Base-by-base conservation (phyloP, 495 filamentous ascomycete genomes). In the Lasiosphaeria ovina region DNA sequence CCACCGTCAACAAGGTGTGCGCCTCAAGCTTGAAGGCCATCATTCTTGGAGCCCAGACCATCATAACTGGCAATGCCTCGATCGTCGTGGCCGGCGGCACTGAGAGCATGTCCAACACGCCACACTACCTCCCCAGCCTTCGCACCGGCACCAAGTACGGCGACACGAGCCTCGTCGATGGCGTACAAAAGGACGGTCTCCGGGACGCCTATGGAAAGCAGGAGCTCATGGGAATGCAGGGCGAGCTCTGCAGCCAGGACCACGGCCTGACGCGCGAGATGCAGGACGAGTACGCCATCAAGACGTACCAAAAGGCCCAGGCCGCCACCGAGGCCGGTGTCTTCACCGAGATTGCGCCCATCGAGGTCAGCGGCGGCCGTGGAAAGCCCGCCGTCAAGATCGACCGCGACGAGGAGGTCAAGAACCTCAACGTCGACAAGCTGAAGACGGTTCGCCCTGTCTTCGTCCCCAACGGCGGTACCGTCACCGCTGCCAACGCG, bases 1-100 rank as follows among this genome's bases (percentile, higher is more conserved):
- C 95, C 47, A 96, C 92, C 35, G 83, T 98, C 59, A 98, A 98
- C 87, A 98, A 98, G 79, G 94, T 98, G 68, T 98, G 94, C 83
- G 94, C 94, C 58, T 97, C 92, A 51, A 85, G 86, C 47, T 69
- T 97, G 68, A 98, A 98, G 79, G 92, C 94, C 61, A 87, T 98
- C 74, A 93, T 96, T 64, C 83, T 98, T 58, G 95, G 89, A 54
- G 89, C 94, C 33, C 94, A 98, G 79, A 96, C 92, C 62, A 97
- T 98, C 74, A 92, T 96, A 68, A 96, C 92, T 35, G 93, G 94
- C 62, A 94, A 88, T 68, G 92, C 94, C 63, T 86, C 90, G 58
- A 84, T 94, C 62, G 86, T 98, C 44, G 88, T 98, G 14, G 95
- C 91, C 47, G 94, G 93, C 66, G 94, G 94, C 60, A 84, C 93